Percentiles rank a stretch among this genome's conserved stretches.
phyloP scores from a whole-genome alignment of 2,329 filamentous ascomycete species.

The Dactylonectria estremocensis region DNA sequence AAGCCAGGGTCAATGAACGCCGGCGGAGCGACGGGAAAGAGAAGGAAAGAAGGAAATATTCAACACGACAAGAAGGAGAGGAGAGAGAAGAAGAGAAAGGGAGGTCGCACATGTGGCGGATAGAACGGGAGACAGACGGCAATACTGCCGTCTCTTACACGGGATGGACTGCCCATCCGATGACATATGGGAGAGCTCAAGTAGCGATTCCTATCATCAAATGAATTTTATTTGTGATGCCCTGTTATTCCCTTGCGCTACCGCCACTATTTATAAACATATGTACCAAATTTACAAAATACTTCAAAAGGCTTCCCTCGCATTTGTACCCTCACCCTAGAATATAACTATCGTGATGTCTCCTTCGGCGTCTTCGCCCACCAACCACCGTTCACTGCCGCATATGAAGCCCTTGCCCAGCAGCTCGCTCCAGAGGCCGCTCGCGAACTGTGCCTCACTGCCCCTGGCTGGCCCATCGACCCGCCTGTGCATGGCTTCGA shows the following conservation, averaged over 20 bases:
- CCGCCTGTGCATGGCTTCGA: conserved; percentile 21
- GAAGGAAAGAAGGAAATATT: conserved; percentile 23
- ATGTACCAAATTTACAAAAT: conserved; percentile 44
- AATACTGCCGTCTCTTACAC: conserved; percentile 30
- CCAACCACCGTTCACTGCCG: conserved; percentile 74
- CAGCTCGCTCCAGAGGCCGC: conserved; percentile 64
- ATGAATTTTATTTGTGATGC: conserved; percentile 42
- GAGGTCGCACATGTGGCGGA: conserved; percentile 16
- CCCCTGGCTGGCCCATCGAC: conserved; percentile 39
- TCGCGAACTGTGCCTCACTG: conserved; percentile 58
- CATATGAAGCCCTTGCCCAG: conserved; percentile 67
- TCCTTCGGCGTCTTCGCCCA: conserved; percentile 69
- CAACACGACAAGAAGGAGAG: conserved; percentile 19
- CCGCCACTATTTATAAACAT: conserved; percentile 21
- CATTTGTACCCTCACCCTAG: not conserved
- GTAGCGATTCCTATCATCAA: conserved; percentile 34
- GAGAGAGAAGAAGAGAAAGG: conserved; percentile 21
- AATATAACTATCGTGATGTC: conserved; percentile 70
- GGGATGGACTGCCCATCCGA: conserved; percentile 28
- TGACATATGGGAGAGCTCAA: conserved; percentile 35
- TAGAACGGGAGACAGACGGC: conserved; percentile 36
- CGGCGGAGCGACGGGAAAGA: conserved; percentile 19
- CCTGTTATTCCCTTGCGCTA: conserved; percentile 13
- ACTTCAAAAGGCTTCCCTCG: conserved; percentile 11
- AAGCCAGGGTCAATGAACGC: conserved; percentile 23